Evolutionary conservation across 805 yeast genomes (phyloP), one percentile per base, ranked within the genome.

Genomic region (Cyberlindnera mississippiensis): DNA sequence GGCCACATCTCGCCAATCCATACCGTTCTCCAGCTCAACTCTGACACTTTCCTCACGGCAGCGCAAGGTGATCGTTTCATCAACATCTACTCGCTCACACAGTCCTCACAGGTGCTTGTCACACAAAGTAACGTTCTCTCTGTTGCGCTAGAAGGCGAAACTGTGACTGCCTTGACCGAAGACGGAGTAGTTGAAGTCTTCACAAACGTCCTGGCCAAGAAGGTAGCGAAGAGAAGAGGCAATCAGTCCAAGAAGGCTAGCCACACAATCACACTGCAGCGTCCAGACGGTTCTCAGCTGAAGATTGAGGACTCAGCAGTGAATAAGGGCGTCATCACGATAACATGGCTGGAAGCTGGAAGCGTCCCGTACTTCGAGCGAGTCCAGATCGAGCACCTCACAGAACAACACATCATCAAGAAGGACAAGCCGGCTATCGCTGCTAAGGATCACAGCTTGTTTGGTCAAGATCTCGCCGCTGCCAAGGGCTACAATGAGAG

Each of bases 41-140:
- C 73, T 35, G 66, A 64, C 35, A 35, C 42, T 3, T 78, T 88
- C 52, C 61, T 85, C 33, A 81, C 93, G 1, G 74, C 83, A 38
- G 95, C 96, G 2, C 68, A 68, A 28, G 82, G 81, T 46, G 98
- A 90, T 61, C 74, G 97, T 51, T 88, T 86, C 60, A 72, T 89
- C 50, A 87, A 87, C 59, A 67, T 85, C 28, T 81, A 83, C 56
- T 73, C 82, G 10, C 41, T 78, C 2, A 63, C 68, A 3, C 37
- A 37, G 2, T 41, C 59, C 4, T 58, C 67, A n/a, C 68, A 81
- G 3, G 85, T 89, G 3, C 73, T 87, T 42, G 89, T 85, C 13
- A 71, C 90, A 3, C 84, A 82, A 48, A 69, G 87, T 13, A 75
- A 84, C 37, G 78, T 86, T 12, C 43, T 59, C 1, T 62, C 66